Percentiles rank a stretch among this genome's conserved stretches.
These are phyloP conservation scores for Coccinonectria pachysandricola DNA, from an alignment of 2,329 filamentous ascomycete species.

Conservation along the genomic window DNA sequence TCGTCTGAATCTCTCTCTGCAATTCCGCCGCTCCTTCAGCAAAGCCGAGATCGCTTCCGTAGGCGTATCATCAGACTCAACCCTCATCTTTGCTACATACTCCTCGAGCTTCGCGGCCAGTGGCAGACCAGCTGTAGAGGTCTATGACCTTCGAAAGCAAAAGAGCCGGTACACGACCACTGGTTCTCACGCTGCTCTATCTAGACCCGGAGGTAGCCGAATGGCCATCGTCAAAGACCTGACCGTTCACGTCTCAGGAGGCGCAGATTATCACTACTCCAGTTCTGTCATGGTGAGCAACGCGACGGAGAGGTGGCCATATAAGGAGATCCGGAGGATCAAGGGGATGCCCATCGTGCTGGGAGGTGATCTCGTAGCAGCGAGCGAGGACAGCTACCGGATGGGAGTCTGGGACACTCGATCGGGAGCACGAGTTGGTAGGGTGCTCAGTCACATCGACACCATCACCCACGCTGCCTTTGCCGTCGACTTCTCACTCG, in stretches of 20 bases:
- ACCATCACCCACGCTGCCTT: conserved; percentile 29
- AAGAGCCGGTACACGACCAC: conserved; percentile 20
- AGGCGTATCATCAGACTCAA: conserved; percentile 18
- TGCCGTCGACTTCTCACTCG: conserved; percentile 20
- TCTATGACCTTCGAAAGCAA: conserved; percentile 20
- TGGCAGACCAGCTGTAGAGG: conserved; percentile 26
- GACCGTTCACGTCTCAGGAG: conserved; percentile 19
- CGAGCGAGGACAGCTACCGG: conserved; percentile 18
- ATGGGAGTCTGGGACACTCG: conserved; percentile 25
- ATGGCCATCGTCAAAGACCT: conserved; percentile 23
- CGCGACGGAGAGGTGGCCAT: conserved; percentile 20
- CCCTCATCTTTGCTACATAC: conserved; percentile 22
- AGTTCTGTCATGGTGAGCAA: conserved; percentile 23
- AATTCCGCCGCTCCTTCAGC: conserved; percentile 18
- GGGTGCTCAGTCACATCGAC: conserved; percentile 26
- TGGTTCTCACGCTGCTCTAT: conserved; percentile 23
- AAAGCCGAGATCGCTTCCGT: conserved; percentile 24
- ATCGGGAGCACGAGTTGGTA: conserved; percentile 18
- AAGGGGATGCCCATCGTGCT: conserved; percentile 21
- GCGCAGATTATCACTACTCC: conserved; percentile 21
- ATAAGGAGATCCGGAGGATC: conserved; percentile 22
- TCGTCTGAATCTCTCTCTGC: conserved; percentile 14
- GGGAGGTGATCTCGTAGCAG: conserved; percentile 23
- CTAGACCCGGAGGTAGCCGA: conserved; percentile 8
- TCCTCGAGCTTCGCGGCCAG: conserved; percentile 18